phyloP scores from a whole-genome alignment of 2,329 filamentous ascomycete genomes.

The Coleophoma cylindrospora region DNA sequence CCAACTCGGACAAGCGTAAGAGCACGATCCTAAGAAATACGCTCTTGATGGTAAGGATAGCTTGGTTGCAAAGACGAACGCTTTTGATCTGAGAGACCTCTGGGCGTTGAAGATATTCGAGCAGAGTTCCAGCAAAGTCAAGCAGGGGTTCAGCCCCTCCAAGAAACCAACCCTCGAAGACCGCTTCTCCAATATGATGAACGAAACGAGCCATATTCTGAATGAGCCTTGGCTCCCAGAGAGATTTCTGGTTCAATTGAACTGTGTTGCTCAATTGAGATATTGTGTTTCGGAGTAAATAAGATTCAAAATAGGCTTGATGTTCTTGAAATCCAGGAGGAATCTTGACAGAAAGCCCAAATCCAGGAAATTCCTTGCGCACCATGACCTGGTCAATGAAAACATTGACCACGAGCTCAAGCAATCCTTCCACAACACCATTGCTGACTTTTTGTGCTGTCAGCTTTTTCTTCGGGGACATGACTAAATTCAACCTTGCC shows the following conservation, averaged over 20 bases:
- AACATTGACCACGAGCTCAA: conserved; percentile 73
- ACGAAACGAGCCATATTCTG: conserved; percentile 83
- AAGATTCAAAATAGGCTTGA: conserved; percentile 92
- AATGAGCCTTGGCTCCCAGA: conserved; percentile 77
- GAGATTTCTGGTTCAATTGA: conserved; percentile 63
- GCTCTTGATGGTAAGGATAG: conserved; percentile 68
- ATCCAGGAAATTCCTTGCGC: conserved; percentile 86
- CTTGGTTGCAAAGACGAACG: conserved; percentile 85
- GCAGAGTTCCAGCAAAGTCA: conserved; percentile 77
- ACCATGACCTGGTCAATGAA: conserved; percentile 82
- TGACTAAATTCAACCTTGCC: conserved; percentile 57
- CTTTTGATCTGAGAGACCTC: conserved; percentile 78
- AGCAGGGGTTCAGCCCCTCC: conserved; percentile 78
- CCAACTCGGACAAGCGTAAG: conserved; percentile 77
- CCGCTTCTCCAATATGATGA: conserved; percentile 77
- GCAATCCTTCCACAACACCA: conserved; percentile 67
- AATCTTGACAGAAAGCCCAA: conserved; percentile 79
- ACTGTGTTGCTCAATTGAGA: conserved; percentile 66
- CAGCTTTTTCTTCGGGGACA: conserved; percentile 52
- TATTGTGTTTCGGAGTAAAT: conserved; percentile 72
- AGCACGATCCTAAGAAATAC: conserved; percentile 77
- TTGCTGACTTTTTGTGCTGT: conserved; percentile 53
- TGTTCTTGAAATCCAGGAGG: conserved; percentile 93
- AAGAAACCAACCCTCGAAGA: conserved; percentile 96
- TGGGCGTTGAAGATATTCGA: conserved; percentile 85